Base-by-base conservation (phyloP, 768 basidiomycete genomes). In the Macrolepiota fuliginosa region DNA sequence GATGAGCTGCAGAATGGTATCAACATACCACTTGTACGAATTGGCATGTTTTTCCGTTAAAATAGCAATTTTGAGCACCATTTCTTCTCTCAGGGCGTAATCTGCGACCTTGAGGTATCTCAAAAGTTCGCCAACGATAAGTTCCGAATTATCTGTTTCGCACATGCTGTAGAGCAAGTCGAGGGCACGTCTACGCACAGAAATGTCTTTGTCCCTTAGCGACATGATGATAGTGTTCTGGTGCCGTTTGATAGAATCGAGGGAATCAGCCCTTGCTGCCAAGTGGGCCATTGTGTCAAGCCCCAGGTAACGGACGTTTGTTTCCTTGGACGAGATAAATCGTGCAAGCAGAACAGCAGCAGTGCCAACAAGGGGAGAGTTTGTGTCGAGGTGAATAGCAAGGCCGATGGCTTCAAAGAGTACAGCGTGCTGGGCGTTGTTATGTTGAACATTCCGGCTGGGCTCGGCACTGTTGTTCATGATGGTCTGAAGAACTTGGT, bases 81-180 rank as follows among this genome's bases (percentile, higher is more conserved):
- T 95, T 74, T 99, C 96, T 76, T 99, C 97, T 47, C 97, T 83
- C 35, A 99, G 80, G 15, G 89, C 94, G 67, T 98, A 98, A 73
- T 99, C 97, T 6, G 97, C 97, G n/a, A 97, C 87, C 71, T 87
- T 87, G 61, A 99, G 85, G 73, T 98, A 99, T 60, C 92, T 87
- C 58, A 99, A 79, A 17, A 99, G 82, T 74, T 99, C 96, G 39
- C 91, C 96, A 36, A 99, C 97, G 68, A 98, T 95, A 64, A 92
- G 78, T 71, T 97, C 95, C 4, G 96, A 93, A 74, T 98, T 99
- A 69, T 92, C 90, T n/a, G 89, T 82, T 72, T 99, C 97, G 74
- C 97, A 98, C 97, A 99, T 99, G 77, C 94, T 96, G 76, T 98
- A 98, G 9, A 99, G 82, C 55, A 99, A 81, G 75, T 99, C 97